Conservation (phyloP, 2,329 filamentous ascomycete genomes). For the Ophiocordyceps camponoti-leonardi region DNA sequence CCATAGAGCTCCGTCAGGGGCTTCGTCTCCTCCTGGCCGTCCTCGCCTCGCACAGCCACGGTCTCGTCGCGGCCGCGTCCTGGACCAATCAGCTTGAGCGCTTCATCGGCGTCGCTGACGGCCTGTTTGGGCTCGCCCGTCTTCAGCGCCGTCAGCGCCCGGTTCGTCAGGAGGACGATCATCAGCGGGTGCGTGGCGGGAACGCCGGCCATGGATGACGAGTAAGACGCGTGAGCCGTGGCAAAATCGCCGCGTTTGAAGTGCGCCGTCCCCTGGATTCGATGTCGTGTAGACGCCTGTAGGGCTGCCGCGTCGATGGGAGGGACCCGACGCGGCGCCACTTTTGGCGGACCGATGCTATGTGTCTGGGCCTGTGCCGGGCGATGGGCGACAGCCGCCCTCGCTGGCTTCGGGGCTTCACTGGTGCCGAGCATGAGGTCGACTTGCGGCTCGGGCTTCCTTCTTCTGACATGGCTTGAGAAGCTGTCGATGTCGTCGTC, state of each 20-base stretch:
- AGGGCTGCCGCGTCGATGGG: constrained; percentile 51
- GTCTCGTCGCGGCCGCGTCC: constrained; percentile 64
- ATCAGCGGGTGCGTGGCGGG: constrained; percentile 66
- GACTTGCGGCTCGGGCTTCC: constrained; percentile 30
- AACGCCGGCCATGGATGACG: constrained; percentile 55
- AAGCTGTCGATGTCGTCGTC: constrained; percentile 46
- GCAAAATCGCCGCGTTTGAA: constrained; percentile 93
- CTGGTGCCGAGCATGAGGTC: constrained; percentile 45
- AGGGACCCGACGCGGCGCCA: constrained; percentile 35
- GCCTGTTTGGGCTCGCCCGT: constrained; percentile 82
- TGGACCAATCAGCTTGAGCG: constrained; percentile 63
- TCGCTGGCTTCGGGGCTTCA: constrained; percentile 16
- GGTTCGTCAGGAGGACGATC: constrained; percentile 83
- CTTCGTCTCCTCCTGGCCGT: constrained; percentile 44
- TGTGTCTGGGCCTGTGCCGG: constrained; percentile 8
- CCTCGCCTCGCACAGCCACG: constrained; percentile 47
- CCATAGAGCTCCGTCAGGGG: constrained; percentile 89
- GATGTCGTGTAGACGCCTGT: constrained; percentile 59
- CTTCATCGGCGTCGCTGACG: constrained; percentile 67
- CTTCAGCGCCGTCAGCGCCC: constrained; percentile 77
- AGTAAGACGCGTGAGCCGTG: constrained; percentile 68
- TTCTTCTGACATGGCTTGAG: constrained; percentile 76
- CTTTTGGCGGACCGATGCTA: not conserved
- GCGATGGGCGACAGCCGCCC: constrained; percentile 18
- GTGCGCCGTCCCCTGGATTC: constrained; percentile 65